phyloP scores from a whole-genome alignment of 176 grass and related monocot genomes.

The Avena eriantha region DNA sequence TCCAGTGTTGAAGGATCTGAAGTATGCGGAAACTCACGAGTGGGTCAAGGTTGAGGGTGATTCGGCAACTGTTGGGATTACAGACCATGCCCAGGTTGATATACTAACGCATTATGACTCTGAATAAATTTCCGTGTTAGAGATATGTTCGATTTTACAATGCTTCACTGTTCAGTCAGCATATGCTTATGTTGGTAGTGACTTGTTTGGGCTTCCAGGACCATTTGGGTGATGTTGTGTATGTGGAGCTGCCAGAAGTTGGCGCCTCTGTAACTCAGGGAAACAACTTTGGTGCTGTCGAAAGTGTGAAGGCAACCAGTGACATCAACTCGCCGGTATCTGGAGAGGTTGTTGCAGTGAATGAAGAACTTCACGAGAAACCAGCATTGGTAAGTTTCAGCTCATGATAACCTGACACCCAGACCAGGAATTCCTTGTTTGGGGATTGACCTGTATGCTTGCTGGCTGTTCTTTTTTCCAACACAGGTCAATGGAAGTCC shows the following conservation, averaged over 20 bases:
- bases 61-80: slow-evolving; percentile 89
- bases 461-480: neutral
- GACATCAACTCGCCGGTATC: slow-evolving; percentile 85
- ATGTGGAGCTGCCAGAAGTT: slow-evolving; percentile 91
- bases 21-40: slow-evolving; percentile 92
- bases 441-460: neutral
- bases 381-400: slow-evolving; percentile 72
- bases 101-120: neutral
- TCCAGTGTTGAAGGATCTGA: slow-evolving; percentile 88
- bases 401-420: neutral
- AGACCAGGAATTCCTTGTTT: neutral
- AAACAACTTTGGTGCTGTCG: slow-evolving; percentile 82
- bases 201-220: slow-evolving; percentile 55
- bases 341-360: slow-evolving; percentile 83
- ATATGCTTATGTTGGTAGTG: slow-evolving; percentile 23
- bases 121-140: neutral
- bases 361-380: slow-evolving; percentile 50
- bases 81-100: slow-evolving; percentile 96
- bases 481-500: slow-evolving; percentile 73
- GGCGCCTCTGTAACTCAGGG: slow-evolving; percentile 68
- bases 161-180: neutral
- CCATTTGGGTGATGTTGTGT: slow-evolving; percentile 97
- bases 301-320: slow-evolving; percentile 98
- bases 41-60: slow-evolving; percentile 88
- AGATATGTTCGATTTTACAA: neutral